Evolutionary conservation across 768 basidiomycete genomes (phyloP).

Genomic region (Rubroboletus satanas): DNA sequence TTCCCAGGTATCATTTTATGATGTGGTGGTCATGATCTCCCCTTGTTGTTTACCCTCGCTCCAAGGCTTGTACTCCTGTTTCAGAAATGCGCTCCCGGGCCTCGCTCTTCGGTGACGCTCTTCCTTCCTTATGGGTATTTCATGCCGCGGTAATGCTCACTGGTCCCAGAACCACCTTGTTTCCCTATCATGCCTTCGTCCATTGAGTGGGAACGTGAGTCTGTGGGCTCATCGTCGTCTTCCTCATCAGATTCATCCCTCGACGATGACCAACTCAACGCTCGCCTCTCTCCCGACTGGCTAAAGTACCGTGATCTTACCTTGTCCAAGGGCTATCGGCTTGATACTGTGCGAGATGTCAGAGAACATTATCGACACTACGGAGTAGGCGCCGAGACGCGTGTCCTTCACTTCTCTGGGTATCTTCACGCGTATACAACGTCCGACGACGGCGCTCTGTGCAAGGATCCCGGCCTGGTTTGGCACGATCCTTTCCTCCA

Average conservation of each 20-base stretch:
- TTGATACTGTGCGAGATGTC: slow-evolving; percentile 69
- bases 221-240: slow-evolving; percentile 35
- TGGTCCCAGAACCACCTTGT: slow-evolving; percentile 21
- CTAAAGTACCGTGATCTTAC: slow-evolving; percentile 47
- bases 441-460: slow-evolving; percentile 56
- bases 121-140: slow-evolving; percentile 14
- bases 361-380: slow-evolving; percentile 49
- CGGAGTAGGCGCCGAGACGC: slow-evolving; percentile 19
- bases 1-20: background rate
- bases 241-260: slow-evolving; percentile 49
- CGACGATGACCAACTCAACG: slow-evolving; percentile 52
- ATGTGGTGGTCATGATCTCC: background rate
- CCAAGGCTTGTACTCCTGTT: background rate
- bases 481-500: slow-evolving; percentile 17
- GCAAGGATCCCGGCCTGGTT: slow-evolving; percentile 70
- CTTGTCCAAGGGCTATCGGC: slow-evolving; percentile 49
- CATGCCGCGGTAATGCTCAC: slow-evolving; percentile 1
- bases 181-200: slow-evolving; percentile 73
- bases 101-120: background rate
- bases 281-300: slow-evolving; percentile 62
- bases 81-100: background rate
- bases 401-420: slow-evolving; percentile 25
- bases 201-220: slow-evolving; percentile 37
- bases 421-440: slow-evolving; percentile 33
- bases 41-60: background rate